Evolutionary conservation across 176 grass and related monocot species (phyloP).

Genomic region (Zoysia pacifica): DNA sequence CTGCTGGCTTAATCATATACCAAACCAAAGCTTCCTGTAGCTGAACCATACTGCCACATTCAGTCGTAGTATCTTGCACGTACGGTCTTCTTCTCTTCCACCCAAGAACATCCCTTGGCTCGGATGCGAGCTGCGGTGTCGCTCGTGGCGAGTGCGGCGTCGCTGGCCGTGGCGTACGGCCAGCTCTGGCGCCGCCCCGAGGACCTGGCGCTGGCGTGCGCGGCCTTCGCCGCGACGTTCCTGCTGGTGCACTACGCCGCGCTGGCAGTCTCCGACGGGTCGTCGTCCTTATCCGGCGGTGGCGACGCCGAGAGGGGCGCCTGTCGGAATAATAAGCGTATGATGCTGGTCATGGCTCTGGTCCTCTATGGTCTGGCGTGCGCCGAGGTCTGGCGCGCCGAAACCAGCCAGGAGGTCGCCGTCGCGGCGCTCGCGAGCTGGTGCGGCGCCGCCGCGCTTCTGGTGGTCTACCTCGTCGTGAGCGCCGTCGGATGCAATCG

Average conservation of each 20-base stretch:
- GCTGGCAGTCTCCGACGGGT: neutral
- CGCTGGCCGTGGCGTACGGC: slow-evolving; percentile 17
- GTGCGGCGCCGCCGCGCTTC: slow-evolving; percentile 21
- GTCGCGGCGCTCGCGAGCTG: slow-evolving; percentile 31
- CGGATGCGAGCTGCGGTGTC: neutral
- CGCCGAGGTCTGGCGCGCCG: neutral
- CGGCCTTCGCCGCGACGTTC: slow-evolving; percentile 19
- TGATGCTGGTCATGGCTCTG: slow-evolving; percentile 22
- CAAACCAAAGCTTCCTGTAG: neutral
- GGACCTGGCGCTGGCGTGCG: slow-evolving; percentile 28
- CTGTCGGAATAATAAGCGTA: neutral
- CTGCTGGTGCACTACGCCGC: slow-evolving; percentile 26
- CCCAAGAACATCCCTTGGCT: neutral
- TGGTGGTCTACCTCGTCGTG: neutral
- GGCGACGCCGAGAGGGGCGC: neutral
- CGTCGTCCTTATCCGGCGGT: neutral
- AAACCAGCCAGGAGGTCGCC: slow-evolving; percentile 18
- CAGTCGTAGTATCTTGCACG: neutral
- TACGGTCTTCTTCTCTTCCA: neutral
- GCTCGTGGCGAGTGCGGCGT: slow-evolving; percentile 2
- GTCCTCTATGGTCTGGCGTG: slow-evolving; percentile 30
- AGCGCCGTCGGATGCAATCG: neutral
- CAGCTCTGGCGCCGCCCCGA: slow-evolving; percentile 22
- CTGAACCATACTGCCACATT: neutral
- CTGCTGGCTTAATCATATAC: neutral